A percentile compares a stretch with the other conserved stretches of the same genome.
Evolutionary conservation across 2,329 filamentous ascomycete genomes (phyloP).

Genomic region (Pezicula radicicola): DNA sequence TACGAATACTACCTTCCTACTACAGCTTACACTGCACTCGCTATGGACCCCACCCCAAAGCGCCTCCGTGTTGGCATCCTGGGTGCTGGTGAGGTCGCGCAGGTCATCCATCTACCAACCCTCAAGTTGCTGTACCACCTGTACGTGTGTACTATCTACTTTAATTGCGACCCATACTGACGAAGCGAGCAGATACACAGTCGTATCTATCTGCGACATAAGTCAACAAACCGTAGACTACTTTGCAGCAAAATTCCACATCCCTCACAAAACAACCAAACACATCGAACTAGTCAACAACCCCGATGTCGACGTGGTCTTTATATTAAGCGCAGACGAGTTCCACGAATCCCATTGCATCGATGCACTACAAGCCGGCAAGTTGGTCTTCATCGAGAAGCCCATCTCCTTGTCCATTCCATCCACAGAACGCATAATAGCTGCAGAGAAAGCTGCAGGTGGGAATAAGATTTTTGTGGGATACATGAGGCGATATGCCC

Average conservation of each 20-base stretch:
- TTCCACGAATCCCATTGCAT: constrained; percentile 52
- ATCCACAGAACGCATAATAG: constrained; percentile 43
- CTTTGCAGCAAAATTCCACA: constrained; percentile 26
- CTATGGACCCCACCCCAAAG: neutral
- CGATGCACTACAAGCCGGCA: constrained; percentile 48
- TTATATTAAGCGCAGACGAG: constrained; percentile 50
- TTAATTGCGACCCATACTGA: neutral
- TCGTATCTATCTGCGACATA: constrained; percentile 31
- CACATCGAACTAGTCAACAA: too few relatives aligned
- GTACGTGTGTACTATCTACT: constrained; percentile 18
- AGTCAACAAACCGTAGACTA: constrained; percentile 37
- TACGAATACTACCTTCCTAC: too few relatives aligned
- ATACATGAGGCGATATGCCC: constrained; percentile 59
- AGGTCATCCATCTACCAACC: constrained; percentile 49
- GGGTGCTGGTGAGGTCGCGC: constrained; percentile 46
- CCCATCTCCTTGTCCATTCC: constrained; percentile 48
- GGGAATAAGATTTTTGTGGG: constrained; percentile 51
- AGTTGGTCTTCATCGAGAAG: constrained; percentile 58
- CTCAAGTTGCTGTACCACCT: constrained; percentile 37
- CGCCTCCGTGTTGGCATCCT: constrained; percentile 15
- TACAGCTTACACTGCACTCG: too few relatives aligned
- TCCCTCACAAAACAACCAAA: too few relatives aligned
- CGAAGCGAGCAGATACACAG: neutral
- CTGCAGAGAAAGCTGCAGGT: constrained; percentile 40
- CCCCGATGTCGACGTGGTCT: constrained; percentile 24